Evolutionary conservation across 2,329 filamentous ascomycete genomes (phyloP).

Genomic region (Epichloe sp.): DNA sequence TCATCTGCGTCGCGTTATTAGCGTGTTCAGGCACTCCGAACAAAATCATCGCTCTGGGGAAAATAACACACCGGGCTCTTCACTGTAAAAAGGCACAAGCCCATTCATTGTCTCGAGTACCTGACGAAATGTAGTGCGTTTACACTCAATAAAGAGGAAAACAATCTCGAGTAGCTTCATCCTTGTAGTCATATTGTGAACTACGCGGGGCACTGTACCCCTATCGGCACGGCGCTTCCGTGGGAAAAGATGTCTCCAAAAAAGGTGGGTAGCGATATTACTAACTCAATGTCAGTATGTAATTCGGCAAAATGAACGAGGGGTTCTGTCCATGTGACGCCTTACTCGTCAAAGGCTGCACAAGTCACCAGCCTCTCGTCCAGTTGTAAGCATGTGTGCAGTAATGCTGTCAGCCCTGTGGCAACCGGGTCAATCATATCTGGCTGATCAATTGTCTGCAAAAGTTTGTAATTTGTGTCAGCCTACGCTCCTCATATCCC

Average conservation of each 20-base stretch:
- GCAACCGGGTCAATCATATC: constrained; percentile 17
- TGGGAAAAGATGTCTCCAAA: constrained; percentile 58
- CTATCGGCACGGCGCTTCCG: constrained; percentile 2
- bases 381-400: constrained; percentile 19
- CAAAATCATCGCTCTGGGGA: background rate
- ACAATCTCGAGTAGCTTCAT: constrained; percentile 48
- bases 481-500: background rate
- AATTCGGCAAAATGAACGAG: background rate
- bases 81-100: constrained; percentile 25
- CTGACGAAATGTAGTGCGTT: constrained; percentile 31
- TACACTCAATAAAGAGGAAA: constrained; percentile 39
- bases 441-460: constrained; percentile 16
- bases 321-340: background rate
- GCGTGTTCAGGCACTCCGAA: background rate
- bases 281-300: constrained; percentile 10
- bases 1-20: constrained; percentile 17
- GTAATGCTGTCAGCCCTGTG: constrained; percentile 16
- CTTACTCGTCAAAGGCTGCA: constrained; percentile 15
- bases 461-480: background rate
- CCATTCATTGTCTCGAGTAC: constrained; percentile 31
- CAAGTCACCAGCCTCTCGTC: constrained; percentile 14
- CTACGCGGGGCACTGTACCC: constrained; percentile 21
- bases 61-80: constrained; percentile 23
- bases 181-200: constrained; percentile 43
- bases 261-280: constrained; percentile 29